Conservation (phyloP, 139 green algal genomes). For the Chlamydomonas sp. region DNA sequence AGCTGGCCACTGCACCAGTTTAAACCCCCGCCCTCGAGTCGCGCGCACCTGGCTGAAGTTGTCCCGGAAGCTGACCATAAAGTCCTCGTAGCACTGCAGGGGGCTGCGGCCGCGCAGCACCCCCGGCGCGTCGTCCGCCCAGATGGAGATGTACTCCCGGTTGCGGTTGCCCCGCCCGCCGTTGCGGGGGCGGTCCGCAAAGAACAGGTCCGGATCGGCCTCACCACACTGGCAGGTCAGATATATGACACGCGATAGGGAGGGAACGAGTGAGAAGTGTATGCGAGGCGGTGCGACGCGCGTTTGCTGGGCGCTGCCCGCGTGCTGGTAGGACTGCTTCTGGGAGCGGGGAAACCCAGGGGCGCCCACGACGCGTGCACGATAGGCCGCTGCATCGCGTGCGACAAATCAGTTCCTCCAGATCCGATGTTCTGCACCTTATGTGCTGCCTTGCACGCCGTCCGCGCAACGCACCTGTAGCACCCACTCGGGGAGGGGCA, state of each 20-base stretch:
- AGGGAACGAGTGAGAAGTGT: not conserved
- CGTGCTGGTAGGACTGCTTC: no score
- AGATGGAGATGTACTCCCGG: conserved; percentile 86
- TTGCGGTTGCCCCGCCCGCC: conserved; percentile 70
- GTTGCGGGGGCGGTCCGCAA: conserved; percentile 79
- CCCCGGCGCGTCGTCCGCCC: conserved; percentile 77
- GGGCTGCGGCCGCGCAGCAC: conserved; percentile 67
- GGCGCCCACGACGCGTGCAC: no score
- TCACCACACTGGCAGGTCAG: conserved; percentile 64
- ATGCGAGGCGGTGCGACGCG: not conserved
- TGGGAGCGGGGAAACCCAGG: no score
- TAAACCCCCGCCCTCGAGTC: not conserved
- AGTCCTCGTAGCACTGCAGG: conserved; percentile 89
- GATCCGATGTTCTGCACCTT: not conserved
- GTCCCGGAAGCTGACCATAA: conserved; percentile 82
- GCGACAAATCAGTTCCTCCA: not conserved
- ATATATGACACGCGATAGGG: not conserved
- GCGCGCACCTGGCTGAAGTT: conserved; percentile 55
- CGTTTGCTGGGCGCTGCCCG: no score
- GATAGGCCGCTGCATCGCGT: no score
- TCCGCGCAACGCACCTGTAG: conserved; percentile 60
- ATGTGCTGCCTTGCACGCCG: not conserved
- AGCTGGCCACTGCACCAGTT: not conserved
- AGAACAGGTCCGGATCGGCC: conserved; percentile 88
- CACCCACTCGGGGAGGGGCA: conserved; percentile 89